Evolutionary conservation across 1,139 yeast genomes (phyloP).

Genomic region (Oligophagozyma castellii): DNA sequence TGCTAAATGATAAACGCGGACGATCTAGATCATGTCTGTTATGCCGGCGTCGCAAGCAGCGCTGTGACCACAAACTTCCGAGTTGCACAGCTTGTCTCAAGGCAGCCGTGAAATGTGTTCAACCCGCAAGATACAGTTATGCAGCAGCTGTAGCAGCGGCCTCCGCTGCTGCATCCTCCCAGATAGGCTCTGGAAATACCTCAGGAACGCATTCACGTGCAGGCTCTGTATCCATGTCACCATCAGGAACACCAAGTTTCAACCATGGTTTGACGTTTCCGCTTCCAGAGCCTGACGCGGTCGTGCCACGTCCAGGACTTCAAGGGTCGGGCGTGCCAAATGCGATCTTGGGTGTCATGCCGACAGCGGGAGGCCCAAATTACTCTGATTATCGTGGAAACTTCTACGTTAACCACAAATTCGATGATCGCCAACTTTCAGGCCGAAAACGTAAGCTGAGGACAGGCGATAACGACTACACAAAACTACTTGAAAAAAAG

Average conservation of each 20-base stretch:
- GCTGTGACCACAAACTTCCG: conserved; percentile 48
- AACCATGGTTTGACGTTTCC: background rate
- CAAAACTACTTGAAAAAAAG: conserved; percentile 37
- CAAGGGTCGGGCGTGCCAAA: background rate
- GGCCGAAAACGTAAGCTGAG: background rate
- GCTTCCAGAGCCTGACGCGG: conserved; percentile 1
- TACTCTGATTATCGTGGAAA: too few relatives aligned
- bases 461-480: conserved; percentile 34
- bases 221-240: background rate
- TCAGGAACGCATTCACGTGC: background rate
- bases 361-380: background rate
- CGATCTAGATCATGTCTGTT: conserved; percentile 38
- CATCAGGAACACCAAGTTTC: background rate
- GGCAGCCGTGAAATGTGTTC: conserved; percentile 42
- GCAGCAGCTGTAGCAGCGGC: background rate
- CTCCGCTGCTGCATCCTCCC: background rate
- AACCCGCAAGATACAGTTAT: conserved; percentile 39
- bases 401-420: too few relatives aligned
- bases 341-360: background rate
- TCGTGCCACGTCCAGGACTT: conserved; percentile 8
- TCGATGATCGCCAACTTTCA: too few relatives aligned
- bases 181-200: background rate
- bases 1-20: conserved; percentile 30
- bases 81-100: conserved; percentile 48
- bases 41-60: conserved; percentile 40